These are phyloP conservation scores for Boletus nobilissimus DNA, from an alignment of 1,284 basidiomycete species.

Conservation along the genomic window DNA sequence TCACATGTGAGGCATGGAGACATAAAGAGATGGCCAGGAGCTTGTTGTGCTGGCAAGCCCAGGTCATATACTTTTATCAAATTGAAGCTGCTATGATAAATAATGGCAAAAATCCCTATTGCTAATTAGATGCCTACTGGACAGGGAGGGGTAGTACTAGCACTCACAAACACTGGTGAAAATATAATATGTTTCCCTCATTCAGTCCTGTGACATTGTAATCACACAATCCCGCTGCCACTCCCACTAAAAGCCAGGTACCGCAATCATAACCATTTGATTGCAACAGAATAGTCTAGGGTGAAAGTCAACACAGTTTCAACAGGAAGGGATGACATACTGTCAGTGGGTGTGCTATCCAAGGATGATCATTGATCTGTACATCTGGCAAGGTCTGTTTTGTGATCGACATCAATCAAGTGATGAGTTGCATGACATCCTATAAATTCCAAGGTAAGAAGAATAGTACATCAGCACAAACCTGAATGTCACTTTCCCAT, in stretches of 20 bases:
- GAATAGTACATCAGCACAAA: not conserved
- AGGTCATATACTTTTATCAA: not conserved
- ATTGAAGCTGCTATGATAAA: not conserved
- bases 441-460: not conserved
- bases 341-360: not conserved
- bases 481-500: not conserved
- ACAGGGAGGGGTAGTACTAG: not conserved
- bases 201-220: no score
- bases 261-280: no score
- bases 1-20: not conserved
- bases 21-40: not conserved
- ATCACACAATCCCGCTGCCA: no score
- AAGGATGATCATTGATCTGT: not conserved
- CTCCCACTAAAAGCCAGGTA: no score
- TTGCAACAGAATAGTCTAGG: no score
- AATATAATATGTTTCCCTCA: not conserved
- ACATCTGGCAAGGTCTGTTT: not conserved
- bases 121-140: not conserved
- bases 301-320: no score
- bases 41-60: not conserved
- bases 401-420: not conserved
- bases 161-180: not conserved
- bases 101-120: not conserved
- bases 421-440: slow-evolving; percentile 2
- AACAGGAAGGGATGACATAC: not conserved